Conservation (phyloP, 75 land plant genomes). For the Isoetes taiwanensis region DNA sequence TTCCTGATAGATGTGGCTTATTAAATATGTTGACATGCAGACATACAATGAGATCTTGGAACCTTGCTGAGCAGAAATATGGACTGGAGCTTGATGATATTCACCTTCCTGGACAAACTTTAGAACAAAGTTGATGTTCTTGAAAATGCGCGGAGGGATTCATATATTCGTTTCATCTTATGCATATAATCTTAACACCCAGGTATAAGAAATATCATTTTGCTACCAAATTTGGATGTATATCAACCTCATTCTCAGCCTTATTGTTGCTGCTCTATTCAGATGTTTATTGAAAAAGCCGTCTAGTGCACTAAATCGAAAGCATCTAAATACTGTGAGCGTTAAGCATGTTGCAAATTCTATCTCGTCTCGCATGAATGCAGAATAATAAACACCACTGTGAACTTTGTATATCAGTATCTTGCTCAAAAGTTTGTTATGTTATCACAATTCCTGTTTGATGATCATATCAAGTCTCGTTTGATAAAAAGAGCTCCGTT, state of each 20-base stretch:
- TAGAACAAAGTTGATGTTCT: conserved; percentile 31
- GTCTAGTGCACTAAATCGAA: conserved; percentile 20
- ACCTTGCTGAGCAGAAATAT: conserved; percentile 38
- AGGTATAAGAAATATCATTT: conserved; percentile 16
- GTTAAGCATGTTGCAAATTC: conserved; percentile 35
- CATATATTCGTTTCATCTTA: conserved; percentile 33
- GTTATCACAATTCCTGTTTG: conserved; percentile 34
- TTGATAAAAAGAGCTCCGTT: conserved; percentile 21
- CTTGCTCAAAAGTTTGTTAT: conserved; percentile 24
- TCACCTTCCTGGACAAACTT: conserved; percentile 33
- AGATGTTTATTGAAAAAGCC: conserved; percentile 39
- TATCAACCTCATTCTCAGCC: not conserved
- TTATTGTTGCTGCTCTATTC: conserved; percentile 6
- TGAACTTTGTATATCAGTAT: conserved; percentile 31
- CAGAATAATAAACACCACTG: conserved; percentile 25
- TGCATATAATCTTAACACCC: conserved; percentile 39
- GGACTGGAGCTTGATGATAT: conserved; percentile 33
- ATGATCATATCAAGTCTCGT: conserved; percentile 27
- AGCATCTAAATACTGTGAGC: conserved; percentile 30
- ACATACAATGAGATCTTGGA: conserved; percentile 36
- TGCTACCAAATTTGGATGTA: not conserved
- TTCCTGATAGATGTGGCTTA: too few relatives aligned
- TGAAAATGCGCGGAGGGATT: conserved; percentile 30
- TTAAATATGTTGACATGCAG: too few relatives aligned
- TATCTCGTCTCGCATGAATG: conserved; percentile 35